Evolutionary conservation across 176 grass and related monocot species (phyloP), one percentile per base, ranked within the genome.

Genomic region (Tuctoria greenei): DNA sequence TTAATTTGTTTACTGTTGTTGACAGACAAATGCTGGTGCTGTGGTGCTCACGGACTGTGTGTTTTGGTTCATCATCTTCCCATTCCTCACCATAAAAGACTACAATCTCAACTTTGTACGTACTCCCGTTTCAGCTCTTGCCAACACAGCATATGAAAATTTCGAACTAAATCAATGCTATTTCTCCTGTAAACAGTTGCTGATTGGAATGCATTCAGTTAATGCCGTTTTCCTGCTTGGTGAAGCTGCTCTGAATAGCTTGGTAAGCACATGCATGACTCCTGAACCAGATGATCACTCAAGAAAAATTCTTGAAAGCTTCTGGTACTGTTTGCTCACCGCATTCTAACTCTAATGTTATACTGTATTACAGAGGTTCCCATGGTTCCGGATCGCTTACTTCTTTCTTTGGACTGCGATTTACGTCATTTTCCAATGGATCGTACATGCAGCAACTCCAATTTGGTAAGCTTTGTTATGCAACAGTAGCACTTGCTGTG

Each of bases 21-120:
- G 47, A 52, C 85, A 99, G 95, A 83, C 87, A 86, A 95, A 92
- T 84, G 95, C 95, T 79, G 95, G 95, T 2, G 95, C 95, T 1
- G 95, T 99, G 76, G 86, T 99, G 69, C 87, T 99, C 12, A 99
- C 95, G 13, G 95, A 99, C 67, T 95, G 89, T 11, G 95, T 99
- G 35, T 99, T 99, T 78, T 99, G 95, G 95, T 86, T 99, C 85
- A 92, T 99, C 57, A 99, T 99, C 72, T 94, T 99, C 54, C 95
- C 95, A 8, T 95, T 99, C 80, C 91, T 99, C 17, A 88, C 79
- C 7, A 73, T 90, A 4, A 91, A 89, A 86, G 91, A 99, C 79
- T 99, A 99, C 82, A 86, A 86, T 18, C 80, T 95, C 18, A 92
- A 90, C 43, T 99, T 88, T 39, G 95, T 99, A 76, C 81, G 95